Base-by-base conservation (phyloP, 2,329 filamentous ascomycete species). In the Rutstroemia sp. region DNA sequence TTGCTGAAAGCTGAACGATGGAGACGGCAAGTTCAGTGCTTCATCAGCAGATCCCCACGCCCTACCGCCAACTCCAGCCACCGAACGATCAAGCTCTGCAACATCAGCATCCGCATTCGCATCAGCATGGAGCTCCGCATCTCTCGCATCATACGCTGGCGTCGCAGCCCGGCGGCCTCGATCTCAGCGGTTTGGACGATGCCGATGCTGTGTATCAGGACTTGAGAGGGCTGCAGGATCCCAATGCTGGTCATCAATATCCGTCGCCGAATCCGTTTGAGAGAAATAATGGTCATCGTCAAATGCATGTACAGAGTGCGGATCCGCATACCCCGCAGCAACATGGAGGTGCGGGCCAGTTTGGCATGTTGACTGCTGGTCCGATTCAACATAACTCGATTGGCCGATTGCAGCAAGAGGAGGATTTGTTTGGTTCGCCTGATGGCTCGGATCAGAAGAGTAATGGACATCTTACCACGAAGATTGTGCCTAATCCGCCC, bases 401-500 rank as follows among this genome's bases (percentile, higher is more conserved):
- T 54, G 61, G 66, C 21, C 67, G 69, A 51, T 60, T 72, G 44
- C 70, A 68, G 57, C 67, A 69, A 47, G 71, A 74, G 16, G 71
- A 73, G 14, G 70, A 74, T 60, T 61, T 70, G 27, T 72, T 71
- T 64, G 64, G 64, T 19, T 60, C 66, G 5, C 61, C 69, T 38
- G 71, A 73, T 44, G 68, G 70, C 2, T 59, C 68, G 19, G 72
- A 75, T 27, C 70, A 73, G 41, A 73, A 73, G 61, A 75, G 73
- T 47, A 74, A 78, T 63, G 76, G 77, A n/a, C 78, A 80, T 64
- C 72, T 80, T 57, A 75, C 77, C 49, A 76, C 71, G 25, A 84
- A 76, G 65, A 73, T 86, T 61, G 76, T 89, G 10, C 70, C 82
- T 8, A 74, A 88, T 64, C 87, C 87, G 41, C 86, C 87, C 2